A percentile compares a stretch with the other conserved stretches of the same genome.
Conservation (phyloP, 805 yeast species). For the Candida morakotiae region DNA sequence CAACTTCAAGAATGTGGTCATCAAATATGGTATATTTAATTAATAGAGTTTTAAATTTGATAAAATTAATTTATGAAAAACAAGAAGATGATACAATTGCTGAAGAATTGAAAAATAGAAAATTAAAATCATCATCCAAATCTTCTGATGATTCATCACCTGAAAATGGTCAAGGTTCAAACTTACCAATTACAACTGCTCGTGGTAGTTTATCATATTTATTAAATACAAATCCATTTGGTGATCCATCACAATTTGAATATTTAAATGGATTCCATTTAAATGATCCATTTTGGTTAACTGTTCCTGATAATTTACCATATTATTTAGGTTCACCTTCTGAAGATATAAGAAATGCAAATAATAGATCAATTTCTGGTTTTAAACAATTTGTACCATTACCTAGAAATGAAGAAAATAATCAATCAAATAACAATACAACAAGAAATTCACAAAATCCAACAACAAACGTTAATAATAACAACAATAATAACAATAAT, state of each 20-base stretch:
- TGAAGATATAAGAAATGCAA: conserved; percentile 15
- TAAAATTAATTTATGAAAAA: conserved; percentile 19
- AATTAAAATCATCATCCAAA: background rate
- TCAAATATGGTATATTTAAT: conserved; percentile 28
- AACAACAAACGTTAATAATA: background rate
- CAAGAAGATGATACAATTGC: conserved; percentile 10
- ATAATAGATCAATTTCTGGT: background rate
- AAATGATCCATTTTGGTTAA: conserved; percentile 50
- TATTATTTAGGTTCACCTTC: conserved; percentile 27
- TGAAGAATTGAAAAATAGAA: conserved; percentile 2
- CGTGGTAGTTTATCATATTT: conserved; percentile 5
- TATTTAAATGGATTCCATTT: conserved; percentile 38
- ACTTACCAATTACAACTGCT: conserved; percentile 7
- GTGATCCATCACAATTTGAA: conserved; percentile 18
- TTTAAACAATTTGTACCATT: conserved; percentile 7
- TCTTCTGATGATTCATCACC: conserved; percentile 1
- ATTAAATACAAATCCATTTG: conserved; percentile 7
- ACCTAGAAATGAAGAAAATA: background rate
- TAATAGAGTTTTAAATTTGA: conserved; percentile 25
- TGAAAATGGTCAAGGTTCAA: background rate
- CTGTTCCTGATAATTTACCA: conserved; percentile 45
- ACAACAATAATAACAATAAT: background rate
- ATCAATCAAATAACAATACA: background rate
- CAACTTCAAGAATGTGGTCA: conserved; percentile 28
- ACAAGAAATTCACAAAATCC: background rate